A percentile compares a stretch with the other conserved stretches of the same genome.
Conservation (phyloP, 2,329 filamentous ascomycete genomes). For the Colletotrichum liriopes region DNA sequence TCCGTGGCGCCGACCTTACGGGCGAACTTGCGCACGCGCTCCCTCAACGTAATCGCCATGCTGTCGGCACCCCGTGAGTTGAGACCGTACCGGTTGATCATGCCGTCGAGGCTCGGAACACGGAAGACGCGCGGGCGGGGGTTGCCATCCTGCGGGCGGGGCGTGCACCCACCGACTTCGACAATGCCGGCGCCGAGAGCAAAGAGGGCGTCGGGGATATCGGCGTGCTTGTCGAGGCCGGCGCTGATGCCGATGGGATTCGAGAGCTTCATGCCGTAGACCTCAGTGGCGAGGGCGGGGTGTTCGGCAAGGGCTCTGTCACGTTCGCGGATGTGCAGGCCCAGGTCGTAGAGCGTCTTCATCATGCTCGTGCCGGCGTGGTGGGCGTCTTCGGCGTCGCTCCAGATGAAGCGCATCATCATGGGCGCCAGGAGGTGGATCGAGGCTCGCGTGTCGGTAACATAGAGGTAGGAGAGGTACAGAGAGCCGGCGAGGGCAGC, state of each 20-base stretch:
- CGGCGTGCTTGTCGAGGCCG: constrained; percentile 94
- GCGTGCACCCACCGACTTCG: constrained; percentile 93
- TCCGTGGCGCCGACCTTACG: constrained; percentile 80
- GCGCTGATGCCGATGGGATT: constrained; percentile 97
- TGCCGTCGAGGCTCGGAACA: constrained; percentile 83
- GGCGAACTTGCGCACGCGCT: constrained; percentile 85
- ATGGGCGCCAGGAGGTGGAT: constrained; percentile 78
- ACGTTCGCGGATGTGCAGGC: constrained; percentile 87
- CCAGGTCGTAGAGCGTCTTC: constrained; percentile 80
- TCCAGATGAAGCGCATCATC: constrained; percentile 75
- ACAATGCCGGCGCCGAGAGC: constrained; percentile 89
- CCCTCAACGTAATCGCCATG: constrained; percentile 84
- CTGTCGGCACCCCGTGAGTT: constrained; percentile 93
- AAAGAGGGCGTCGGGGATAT: constrained; percentile 88
- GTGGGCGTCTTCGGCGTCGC: constrained; percentile 94
- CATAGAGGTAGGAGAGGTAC: constrained; percentile 74
- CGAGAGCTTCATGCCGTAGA: constrained; percentile 83
- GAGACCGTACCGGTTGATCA: constrained; percentile 96
- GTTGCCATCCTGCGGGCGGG: constrained; percentile 90
- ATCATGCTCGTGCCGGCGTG: constrained; percentile 81
- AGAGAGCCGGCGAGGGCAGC: constrained; percentile 59
- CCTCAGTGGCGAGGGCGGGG: constrained; percentile 57
- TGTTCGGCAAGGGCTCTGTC: constrained; percentile 56
- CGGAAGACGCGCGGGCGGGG: constrained; percentile 90
- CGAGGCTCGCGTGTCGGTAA: constrained; percentile 82